Conservation (phyloP, 2,329 filamentous ascomycete species). For the Thielaviopsis punctulata region DNA sequence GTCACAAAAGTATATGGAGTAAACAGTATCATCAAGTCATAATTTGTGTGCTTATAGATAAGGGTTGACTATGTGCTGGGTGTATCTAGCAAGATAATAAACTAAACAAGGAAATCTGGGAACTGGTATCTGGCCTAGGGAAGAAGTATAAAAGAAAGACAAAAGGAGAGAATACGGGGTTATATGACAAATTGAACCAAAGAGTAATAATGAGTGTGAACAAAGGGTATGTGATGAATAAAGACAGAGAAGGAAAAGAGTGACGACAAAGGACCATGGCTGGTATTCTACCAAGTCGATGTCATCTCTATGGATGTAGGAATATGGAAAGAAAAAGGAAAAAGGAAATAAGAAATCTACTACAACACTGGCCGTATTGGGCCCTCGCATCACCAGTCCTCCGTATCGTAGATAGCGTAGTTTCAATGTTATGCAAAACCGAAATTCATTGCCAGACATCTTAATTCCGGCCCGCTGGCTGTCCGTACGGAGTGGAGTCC, state of each 20-base stretch:
- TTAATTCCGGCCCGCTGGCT: background rate
- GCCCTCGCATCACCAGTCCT: background rate
- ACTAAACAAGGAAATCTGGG: background rate
- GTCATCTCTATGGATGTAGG: background rate
- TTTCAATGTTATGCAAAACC: slow-evolving; percentile 15
- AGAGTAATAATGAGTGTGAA: background rate
- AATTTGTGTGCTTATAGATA: background rate
- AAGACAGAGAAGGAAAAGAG: background rate
- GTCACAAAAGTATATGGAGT: background rate
- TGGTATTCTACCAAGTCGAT: too few species aligned
- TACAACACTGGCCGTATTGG: background rate
- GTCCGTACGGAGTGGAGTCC: background rate
- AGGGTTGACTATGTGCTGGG: background rate
- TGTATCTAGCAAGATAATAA: background rate
- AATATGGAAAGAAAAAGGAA: background rate
- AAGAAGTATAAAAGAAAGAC: background rate
- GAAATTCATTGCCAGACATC: background rate
- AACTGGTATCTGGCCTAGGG: background rate
- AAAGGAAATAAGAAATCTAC: background rate
- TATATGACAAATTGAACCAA: background rate
- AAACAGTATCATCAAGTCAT: background rate
- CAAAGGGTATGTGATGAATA: background rate
- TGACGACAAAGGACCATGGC: background rate
- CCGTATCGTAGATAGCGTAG: slow-evolving; percentile 19
- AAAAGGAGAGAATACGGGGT: background rate